Conservation (phyloP, 139 green algal species). For the Coelastrella sp. region DNA sequence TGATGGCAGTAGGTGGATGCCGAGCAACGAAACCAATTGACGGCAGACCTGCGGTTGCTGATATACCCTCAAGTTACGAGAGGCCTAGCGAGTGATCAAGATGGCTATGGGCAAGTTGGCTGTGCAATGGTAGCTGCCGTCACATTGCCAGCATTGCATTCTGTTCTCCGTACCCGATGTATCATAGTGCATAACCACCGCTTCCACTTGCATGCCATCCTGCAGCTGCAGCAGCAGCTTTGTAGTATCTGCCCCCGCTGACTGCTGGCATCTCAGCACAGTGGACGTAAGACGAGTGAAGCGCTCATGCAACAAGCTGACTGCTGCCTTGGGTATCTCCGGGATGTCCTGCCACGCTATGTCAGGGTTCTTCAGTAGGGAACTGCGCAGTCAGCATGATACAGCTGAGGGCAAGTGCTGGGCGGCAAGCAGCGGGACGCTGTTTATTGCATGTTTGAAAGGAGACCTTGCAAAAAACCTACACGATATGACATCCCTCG, state of each 20-base stretch:
- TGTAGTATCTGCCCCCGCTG: slow-evolving; percentile 77
- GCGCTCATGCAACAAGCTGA: slow-evolving; percentile 58
- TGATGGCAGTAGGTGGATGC: too few species aligned
- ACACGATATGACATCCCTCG: too few species aligned
- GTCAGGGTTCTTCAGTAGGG: slow-evolving; percentile 68
- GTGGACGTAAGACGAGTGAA: slow-evolving; percentile 71
- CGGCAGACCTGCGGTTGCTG: too few species aligned
- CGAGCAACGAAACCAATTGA: too few species aligned
- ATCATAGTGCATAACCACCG: slow-evolving; percentile 93
- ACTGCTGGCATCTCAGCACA: slow-evolving; percentile 65
- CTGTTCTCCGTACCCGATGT: slow-evolving; percentile 62
- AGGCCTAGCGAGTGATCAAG: not conserved
- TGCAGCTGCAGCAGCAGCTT: slow-evolving; percentile 94
- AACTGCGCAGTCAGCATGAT: not conserved
- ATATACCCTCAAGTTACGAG: too few species aligned
- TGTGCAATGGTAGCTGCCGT: not conserved
- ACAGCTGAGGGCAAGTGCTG: too few species aligned
- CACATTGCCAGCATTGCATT: not conserved
- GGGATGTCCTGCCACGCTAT: slow-evolving; percentile 70
- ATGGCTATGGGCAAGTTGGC: not conserved
- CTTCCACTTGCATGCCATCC: slow-evolving; percentile 92
- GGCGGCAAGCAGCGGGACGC: too few species aligned
- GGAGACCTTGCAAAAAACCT: too few species aligned
- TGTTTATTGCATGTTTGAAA: too few species aligned
- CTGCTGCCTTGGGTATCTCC: slow-evolving; percentile 78